Evolutionary conservation across 2,329 filamentous ascomycete genomes (phyloP).

Genomic region (Macrophomina pseudophaseolina): DNA sequence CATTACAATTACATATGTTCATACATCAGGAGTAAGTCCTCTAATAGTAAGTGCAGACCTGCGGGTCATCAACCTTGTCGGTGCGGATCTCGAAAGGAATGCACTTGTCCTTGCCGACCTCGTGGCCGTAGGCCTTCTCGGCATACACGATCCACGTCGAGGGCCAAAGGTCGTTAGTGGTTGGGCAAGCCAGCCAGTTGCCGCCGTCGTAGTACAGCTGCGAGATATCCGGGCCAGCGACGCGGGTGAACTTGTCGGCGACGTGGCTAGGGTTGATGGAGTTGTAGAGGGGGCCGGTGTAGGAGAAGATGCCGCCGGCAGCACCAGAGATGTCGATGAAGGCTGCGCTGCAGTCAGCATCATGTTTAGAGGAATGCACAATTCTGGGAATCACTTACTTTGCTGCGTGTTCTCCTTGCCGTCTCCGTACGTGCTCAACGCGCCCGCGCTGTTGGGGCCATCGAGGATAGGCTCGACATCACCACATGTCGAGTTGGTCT

Average conservation of each 20-base stretch:
- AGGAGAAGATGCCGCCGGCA: background rate
- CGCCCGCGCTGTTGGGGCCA: background rate
- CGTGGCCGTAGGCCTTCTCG: constrained; percentile 1
- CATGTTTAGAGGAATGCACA: too few species aligned
- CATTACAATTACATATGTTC: too few species aligned
- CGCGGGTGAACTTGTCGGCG: constrained; percentile 1
- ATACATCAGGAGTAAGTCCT: too few species aligned
- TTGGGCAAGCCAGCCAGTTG: constrained; percentile 9
- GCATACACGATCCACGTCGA: background rate
- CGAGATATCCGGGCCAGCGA: background rate
- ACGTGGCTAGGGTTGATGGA: background rate
- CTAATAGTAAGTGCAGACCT: background rate
- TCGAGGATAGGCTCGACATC: background rate
- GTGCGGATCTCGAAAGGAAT: constrained; percentile 5
- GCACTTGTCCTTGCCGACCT: background rate
- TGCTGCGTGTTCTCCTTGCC: constrained; percentile 5
- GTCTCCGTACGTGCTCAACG: background rate
- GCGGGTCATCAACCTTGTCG: background rate
- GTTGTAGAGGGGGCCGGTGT: background rate
- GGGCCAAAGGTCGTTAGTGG: background rate
- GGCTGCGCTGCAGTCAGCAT: background rate
- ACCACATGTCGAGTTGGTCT: constrained; percentile 11
- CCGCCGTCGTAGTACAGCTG: constrained; percentile 15
- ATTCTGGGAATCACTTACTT: background rate
- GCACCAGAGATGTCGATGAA: constrained; percentile 15